Evolutionary conservation across 2,329 filamentous ascomycete species (phyloP), one percentile per base, ranked within the genome.

Genomic region (Botrytis hyacinthi): DNA sequence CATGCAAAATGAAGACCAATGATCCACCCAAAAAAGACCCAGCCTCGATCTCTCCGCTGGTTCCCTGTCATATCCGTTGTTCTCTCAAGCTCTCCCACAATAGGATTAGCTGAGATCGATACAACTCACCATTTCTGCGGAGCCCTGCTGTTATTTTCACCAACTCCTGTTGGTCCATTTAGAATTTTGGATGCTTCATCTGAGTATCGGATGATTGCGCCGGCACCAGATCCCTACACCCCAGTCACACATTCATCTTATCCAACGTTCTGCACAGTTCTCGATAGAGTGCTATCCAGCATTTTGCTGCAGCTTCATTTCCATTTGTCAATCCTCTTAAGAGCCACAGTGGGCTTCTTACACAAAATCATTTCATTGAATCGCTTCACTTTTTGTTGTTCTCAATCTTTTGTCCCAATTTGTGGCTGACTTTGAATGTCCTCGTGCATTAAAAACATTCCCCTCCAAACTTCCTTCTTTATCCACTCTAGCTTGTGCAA

Each of bases 131-230:
- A 73, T 77, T 76, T 51, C 73, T 73, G 70, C 74, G 69, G 68
- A 72, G 75, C 76, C 73, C 73, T 76, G 75, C 71, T 75, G 71
- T 71, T 59, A 32, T 73, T 69, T 72, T 74, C 61, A 71, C 72
- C 66, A 73, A 51, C 72, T 75, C 74, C 73, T 74, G 74, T 76
- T 77, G 76, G 76, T 73, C 71, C 73, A 72, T 75, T 75, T 59
- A 18, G 51, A 57, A 57, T 57, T 32, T 57, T 29, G 75, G 74
- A 73, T 79, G 77, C 78, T 77, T 78, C 76, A 76, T 79, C 76
- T 77, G 75, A 77, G 76, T 76, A 79, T 80, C 79, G 79, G 78
- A 80, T 79, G 78, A 80, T 77, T 78, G 76, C 78, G 76, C 77
- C 78, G 77, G 78, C 76, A 79, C 67, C 73, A 76, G 73, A 74